Evolutionary conservation across 208 protist species (phyloP), one percentile per base, ranked within the genome.

Genomic region (Tritrichomonas foetus): DNA sequence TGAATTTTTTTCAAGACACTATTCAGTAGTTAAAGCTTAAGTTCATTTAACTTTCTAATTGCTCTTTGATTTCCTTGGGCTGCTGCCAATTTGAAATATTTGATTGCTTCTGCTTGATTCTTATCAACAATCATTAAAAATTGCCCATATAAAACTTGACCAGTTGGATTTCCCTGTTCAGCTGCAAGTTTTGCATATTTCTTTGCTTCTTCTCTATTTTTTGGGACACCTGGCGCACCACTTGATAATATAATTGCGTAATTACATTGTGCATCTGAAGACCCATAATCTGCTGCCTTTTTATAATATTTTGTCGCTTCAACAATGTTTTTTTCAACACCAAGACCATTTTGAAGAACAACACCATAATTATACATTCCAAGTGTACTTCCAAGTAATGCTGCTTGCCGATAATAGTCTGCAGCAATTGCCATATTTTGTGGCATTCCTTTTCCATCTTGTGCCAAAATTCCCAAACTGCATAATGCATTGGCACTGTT

Each of bases 281-380:
- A 44, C 0, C 78, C 78, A 16, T 47, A 57, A 36, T 89, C 78
- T 16, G 78, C 78, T 1, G 78, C 78, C 78, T 57, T 39, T 30
- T 89, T 89, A 50, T 89, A 89, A 36, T 53, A 89, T 22, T 30
- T 53, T 33, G 78, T 47, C 3, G 78, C 78, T 0, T 44, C 44
- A 39, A 49, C 16, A 33, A 89, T 9, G 16, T 89, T 47, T 33
- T 39, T 89, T 27, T 9, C 16, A 1, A 89, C 47, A 1, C 78
- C 78, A 39, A 57, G 14, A 2, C 78, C 78, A 27, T 3, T 61
- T 33, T 89, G 78, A 20, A 89, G 47, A 33, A 49, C 57, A 27
- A 89, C 47, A 5, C 47, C 78, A 49, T 89, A 89, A 36, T 89
- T 89, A 49, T 89, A 89, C 47, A 57, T 53, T 3, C 78, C 78